Base-by-base conservation (phyloP, 257 asterid species). In the Nicotiana sylvestris region DNA sequence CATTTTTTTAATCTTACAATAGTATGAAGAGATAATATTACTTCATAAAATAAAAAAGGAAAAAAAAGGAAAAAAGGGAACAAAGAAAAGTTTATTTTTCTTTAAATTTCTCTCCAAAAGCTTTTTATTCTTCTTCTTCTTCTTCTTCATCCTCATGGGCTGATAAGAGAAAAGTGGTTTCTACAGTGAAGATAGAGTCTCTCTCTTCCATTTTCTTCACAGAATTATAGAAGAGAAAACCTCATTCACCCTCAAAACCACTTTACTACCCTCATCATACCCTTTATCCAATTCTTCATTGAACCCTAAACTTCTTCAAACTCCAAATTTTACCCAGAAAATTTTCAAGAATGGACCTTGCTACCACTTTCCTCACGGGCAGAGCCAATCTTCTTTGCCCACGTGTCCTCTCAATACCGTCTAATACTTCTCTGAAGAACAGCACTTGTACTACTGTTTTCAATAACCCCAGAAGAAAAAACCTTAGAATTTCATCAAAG, bases 281-380 rank as follows among this genome's bases (percentile, higher is more conserved):
- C 3, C 11, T 69, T 13, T 65, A 21, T 27, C 57, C 13, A 72
- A 6, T 25, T 46, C 39, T 46, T 49, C 25, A 46, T 13, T 13
- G 3, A 46, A 46, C 39, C 79, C 79, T 72, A 46, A 72, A 49
- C 25, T 25, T 21, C 6, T 15, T 9, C 12, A n/a, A n/a, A 30
- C 11, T 25, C 4, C 62, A 27, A 27, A 30, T 81, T 81, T 56
- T 76, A 77, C 70, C 61, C 72, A 27, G 7, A 33, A 64, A 78
- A 35, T 46, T 83, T 72, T 16, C 29, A 43, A 76, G 53, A 12
- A 92, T 92, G 97, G 93, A 89, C 74, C 87, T 92, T 74, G 89
- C 96, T 17, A 82, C 91, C 58, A 81, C 86, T 76, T 90, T 90
- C 84, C 90, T 92, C 62, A 77, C 95, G 82, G 97, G 94, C 16